phyloP scores from a whole-genome alignment of 768 basidiomycete species.

The Austroboletus festivus region DNA sequence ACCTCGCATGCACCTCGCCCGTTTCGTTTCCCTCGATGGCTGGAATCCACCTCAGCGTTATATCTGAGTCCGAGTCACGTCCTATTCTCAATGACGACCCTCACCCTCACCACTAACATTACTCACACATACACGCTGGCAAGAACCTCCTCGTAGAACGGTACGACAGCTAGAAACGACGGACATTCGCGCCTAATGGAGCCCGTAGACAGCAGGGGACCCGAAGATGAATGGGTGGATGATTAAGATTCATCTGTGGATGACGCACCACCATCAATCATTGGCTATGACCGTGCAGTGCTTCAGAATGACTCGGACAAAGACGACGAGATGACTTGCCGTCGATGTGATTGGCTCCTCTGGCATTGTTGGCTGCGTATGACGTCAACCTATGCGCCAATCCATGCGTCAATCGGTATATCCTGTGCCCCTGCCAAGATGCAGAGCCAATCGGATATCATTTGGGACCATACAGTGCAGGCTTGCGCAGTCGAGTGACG shows the following conservation, averaged over 20 bases:
- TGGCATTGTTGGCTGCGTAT: too few relatives aligned
- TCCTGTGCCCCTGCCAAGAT: too few relatives aligned
- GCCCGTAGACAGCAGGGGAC: slow-evolving; percentile 61
- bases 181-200: slow-evolving; percentile 57
- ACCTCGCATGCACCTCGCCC: slow-evolving; percentile 94
- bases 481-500: too few relatives aligned
- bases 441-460: too few relatives aligned
- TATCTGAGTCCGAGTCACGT: slow-evolving; percentile 73
- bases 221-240: slow-evolving; percentile 51
- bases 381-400: too few relatives aligned
- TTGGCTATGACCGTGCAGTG: too few relatives aligned
- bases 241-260: slow-evolving; percentile 88
- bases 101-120: slow-evolving; percentile 92
- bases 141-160: slow-evolving; percentile 18
- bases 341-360: too few relatives aligned
- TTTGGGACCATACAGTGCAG: too few relatives aligned
- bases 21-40: slow-evolving; percentile 78
- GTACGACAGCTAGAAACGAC: slow-evolving; percentile 20
- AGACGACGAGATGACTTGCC: too few relatives aligned
- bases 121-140: slow-evolving; percentile 92
- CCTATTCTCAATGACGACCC: slow-evolving; percentile 85
- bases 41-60: slow-evolving; percentile 36
- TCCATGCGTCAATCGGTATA: too few relatives aligned
- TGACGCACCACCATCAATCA: too few relatives aligned
- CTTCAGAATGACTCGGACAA: too few relatives aligned